phyloP scores from a whole-genome alignment of 257 asterid species.

The Solanum peruvianum region DNA sequence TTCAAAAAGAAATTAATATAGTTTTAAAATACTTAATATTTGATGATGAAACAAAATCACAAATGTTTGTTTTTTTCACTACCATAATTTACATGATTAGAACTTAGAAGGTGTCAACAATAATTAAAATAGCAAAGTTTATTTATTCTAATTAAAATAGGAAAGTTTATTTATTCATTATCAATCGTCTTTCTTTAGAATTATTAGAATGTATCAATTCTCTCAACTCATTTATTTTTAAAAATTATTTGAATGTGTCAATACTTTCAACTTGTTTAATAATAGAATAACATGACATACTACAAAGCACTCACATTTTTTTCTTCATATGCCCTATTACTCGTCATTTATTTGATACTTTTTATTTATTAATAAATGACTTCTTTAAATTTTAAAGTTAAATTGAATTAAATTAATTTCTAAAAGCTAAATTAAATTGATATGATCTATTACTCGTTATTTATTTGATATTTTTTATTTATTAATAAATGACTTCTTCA shows the following conservation, averaged over 20 bases:
- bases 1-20: background rate
- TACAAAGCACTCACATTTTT: background rate
- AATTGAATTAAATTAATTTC: background rate
- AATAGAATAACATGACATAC: no score
- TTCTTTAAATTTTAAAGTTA: background rate
- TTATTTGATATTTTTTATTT: no score
- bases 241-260: background rate
- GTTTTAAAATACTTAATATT: background rate
- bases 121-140: background rate
- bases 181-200: background rate
- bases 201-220: background rate
- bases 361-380: no score
- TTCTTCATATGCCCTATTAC: background rate
- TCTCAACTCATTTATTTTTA: background rate
- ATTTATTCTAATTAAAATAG: no score
- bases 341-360: background rate
- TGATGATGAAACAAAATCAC: background rate
- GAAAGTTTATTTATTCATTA: fast-evolving
- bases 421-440: background rate
- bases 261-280: background rate
- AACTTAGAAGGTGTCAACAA: background rate
- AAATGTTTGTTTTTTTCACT: background rate
- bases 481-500: background rate
- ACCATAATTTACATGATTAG: background rate
- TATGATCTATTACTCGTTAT: background rate